phyloP scores from a whole-genome alignment of 306 rosid genomes.

The Citrullus amarus region DNA sequence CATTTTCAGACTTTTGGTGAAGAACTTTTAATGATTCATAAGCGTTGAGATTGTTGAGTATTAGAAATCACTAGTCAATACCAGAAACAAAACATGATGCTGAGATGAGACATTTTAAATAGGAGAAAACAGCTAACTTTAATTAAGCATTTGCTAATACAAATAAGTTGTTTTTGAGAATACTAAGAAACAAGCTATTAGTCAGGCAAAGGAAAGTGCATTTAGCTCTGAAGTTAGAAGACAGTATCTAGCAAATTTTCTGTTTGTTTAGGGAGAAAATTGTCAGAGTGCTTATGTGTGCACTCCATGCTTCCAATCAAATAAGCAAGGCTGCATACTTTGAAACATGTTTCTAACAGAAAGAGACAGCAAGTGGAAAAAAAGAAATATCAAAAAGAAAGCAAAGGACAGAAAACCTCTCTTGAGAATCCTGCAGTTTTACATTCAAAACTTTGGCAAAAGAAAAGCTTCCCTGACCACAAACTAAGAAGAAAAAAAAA shows the following conservation, averaged over 20 bases:
- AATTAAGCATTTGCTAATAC: not conserved
- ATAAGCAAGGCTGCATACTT: conserved; percentile 44
- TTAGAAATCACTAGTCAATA: not conserved
- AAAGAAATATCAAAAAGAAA: conserved; percentile 27
- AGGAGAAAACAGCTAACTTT: not conserved
- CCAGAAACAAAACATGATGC: not conserved
- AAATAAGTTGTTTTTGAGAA: not conserved
- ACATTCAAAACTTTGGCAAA: conserved; percentile 19
- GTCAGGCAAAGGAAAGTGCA: not conserved
- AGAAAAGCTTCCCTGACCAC: conserved; percentile 54
- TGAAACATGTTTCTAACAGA: conserved; percentile 67
- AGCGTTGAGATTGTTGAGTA: not conserved
- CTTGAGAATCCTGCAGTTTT: conserved; percentile 43
- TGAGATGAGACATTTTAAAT: not conserved
- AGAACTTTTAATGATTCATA: not conserved
- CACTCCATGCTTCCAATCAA: conserved; percentile 51
- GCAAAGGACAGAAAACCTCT: conserved; percentile 36
- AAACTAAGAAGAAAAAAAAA: conserved; percentile 5
- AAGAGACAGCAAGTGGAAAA: conserved; percentile 25
- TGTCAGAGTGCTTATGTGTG: conserved; percentile 16
- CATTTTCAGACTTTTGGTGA: not conserved
- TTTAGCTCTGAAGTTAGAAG: not conserved
- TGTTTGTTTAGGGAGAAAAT: not conserved
- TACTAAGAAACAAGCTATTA: not conserved
- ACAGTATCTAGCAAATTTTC: conserved; percentile 1